These are phyloP conservation scores for Sphagnum contortum DNA, from an alignment of 225 moss, liverwort and hornwort species.

Conservation along the genomic window DNA sequence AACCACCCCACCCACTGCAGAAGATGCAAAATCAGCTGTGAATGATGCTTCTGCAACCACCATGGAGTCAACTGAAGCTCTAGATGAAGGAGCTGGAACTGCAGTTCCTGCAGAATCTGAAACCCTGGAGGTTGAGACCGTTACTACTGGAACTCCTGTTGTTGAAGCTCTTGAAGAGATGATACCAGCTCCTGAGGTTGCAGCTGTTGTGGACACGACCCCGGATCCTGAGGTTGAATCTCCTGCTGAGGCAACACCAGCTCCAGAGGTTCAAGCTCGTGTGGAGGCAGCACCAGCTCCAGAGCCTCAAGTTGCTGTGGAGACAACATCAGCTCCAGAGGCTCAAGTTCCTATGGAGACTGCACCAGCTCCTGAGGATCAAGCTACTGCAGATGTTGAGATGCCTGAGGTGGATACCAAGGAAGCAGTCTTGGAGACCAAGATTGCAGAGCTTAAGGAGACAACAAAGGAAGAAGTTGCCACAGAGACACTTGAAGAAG, in stretches of 20 bases:
- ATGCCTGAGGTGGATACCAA: not conserved
- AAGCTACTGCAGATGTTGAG: slow-evolving; percentile 1
- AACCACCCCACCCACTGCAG: no score
- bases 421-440: not conserved
- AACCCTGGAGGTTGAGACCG: not conserved
- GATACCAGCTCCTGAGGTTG: not conserved
- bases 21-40: no score
- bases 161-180: not conserved
- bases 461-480: not conserved
- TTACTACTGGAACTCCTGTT: not conserved
- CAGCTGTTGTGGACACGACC: not conserved
- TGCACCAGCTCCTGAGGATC: not conserved
- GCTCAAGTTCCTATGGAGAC: not conserved
- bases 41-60: no score
- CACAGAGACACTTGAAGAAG: slow-evolving; percentile 7
- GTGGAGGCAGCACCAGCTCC: slow-evolving; percentile 2
- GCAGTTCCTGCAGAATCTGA: not conserved
- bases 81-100: no score
- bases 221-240: not conserved
- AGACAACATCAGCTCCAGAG: not conserved
- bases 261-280: not conserved
- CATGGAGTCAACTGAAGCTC: no score
- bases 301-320: not conserved
- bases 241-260: not conserved
- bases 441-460: not conserved